phyloP scores from a whole-genome alignment of 768 basidiomycete species.

The Tricholoma flavovirens region DNA sequence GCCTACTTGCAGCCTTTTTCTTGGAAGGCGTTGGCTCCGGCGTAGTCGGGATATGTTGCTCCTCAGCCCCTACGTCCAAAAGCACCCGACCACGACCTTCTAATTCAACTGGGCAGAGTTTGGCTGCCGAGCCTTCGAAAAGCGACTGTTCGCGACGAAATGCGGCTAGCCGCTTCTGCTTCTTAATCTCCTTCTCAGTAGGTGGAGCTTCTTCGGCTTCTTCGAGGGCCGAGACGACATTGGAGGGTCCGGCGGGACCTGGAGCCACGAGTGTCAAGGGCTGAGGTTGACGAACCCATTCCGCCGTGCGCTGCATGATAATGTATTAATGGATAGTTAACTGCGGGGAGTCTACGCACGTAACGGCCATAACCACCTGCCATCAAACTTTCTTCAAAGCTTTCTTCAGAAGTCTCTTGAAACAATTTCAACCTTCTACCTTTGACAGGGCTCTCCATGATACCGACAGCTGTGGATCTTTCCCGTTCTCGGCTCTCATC shows the following conservation, averaged over 20 bases:
- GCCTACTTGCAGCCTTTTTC: constrained; percentile 34
- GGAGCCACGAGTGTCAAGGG: constrained; percentile 38
- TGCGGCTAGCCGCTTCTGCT: constrained; percentile 62
- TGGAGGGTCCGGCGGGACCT: constrained; percentile 35
- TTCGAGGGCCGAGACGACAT: constrained; percentile 37
- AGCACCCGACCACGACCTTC: constrained; percentile 68
- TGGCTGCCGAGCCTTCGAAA: constrained; percentile 26
- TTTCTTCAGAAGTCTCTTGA: constrained; percentile 78
- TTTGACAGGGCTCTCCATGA: constrained; percentile 65
- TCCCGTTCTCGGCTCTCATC: constrained; percentile 28
- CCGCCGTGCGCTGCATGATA: constrained; percentile 44
- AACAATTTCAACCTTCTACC: constrained; percentile 71
- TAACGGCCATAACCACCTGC: constrained; percentile 77
- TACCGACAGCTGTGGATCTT: constrained; percentile 39
- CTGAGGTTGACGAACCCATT: constrained; percentile 57
- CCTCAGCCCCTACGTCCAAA: constrained; percentile 48
- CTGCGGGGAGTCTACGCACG: constrained; percentile 34
- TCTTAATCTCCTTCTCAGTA: constrained; percentile 59
- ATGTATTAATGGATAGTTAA: constrained; percentile 4
- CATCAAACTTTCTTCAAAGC: constrained; percentile 81
- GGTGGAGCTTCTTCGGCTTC: constrained; percentile 32
- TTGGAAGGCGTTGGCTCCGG: constrained; percentile 30
- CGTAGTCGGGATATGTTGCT: constrained; percentile 20
- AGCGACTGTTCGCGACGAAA: constrained; percentile 45
- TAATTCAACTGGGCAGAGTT: constrained; percentile 57